Evolutionary conservation across 208 protist species (phyloP), one percentile per base, ranked within the genome.

Genomic region (Trypanosoma brucei): DNA sequence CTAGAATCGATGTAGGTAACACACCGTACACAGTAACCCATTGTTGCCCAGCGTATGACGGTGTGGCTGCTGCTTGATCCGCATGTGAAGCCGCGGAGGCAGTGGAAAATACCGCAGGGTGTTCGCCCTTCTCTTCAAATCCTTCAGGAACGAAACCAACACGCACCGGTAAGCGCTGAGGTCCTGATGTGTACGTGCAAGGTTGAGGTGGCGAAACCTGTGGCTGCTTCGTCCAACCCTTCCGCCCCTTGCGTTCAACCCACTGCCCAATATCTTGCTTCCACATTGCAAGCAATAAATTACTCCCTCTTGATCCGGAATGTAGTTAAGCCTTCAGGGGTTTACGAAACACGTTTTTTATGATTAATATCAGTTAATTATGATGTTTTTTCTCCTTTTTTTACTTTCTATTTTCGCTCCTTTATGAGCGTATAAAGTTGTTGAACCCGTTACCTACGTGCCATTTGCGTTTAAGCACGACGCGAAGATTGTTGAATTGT

Each of bases 171-270:
- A 46, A 11, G 42, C 0, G 45, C 57, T 33, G 69, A 49, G 14
- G 30, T 44, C n/a, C 39, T 7, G 11, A 54, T 38, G 5, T 50
- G 13, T 3, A 42, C 5, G 4, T 37, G n/a, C 48, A 37, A 8
- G 55, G 44, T 45, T 49, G 62, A 11, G 7, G 50, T 46, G 48
- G 54, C 35, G 55, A 48, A 22, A 36, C 40, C 40, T 31, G 42
- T 38, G 57, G 35, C 40, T 59, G 45, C 37, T 37, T 44, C 4
- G 39, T n/a, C 58, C 61, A 62, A n/a, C 64, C 64, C 6, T 70
- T 69, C n/a, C 74, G 75, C n/a, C 75, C 73, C 34, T 78, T 82
- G 35, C 84, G 73, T 42, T 91, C 81, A 14, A 85, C 67, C 85
- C 85, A 92, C 48, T 86, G 72, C 0, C 81, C 83, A 37, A 78